Percentiles rank a stretch among this genome's conserved stretches.
Evolutionary conservation across 345 rosid genomes (phyloP).

Genomic region (Lepidium africanum): DNA sequence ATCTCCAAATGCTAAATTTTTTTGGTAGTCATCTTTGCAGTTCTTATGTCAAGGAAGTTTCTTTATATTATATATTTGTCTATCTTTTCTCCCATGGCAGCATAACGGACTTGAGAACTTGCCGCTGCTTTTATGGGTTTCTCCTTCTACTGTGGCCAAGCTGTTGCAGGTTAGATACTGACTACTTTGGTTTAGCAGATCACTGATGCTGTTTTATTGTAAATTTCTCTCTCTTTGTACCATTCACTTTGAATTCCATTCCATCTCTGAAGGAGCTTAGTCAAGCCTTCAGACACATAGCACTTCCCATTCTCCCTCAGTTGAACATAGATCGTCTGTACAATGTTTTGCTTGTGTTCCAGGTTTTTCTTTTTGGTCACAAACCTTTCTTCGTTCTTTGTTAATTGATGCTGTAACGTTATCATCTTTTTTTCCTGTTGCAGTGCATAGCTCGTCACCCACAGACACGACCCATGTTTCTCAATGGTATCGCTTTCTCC

Average conservation of each 20-base stretch:
- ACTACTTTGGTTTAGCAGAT: constrained; percentile 4
- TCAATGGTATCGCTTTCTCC: constrained; percentile 35
- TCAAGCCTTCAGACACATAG: constrained; percentile 3
- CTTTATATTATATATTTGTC: no score
- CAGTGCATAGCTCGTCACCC: constrained; percentile 46
- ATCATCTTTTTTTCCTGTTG: not conserved
- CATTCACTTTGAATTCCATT: not conserved
- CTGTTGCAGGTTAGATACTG: constrained; percentile 32
- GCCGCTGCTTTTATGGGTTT: constrained; percentile 40
- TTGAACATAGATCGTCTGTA: constrained; percentile 14
- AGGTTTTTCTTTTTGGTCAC: constrained; percentile 32
- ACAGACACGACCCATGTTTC: constrained; percentile 33
- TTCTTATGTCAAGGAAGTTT: no score
- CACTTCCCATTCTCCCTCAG: not conserved
- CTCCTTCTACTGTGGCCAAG: constrained; percentile 12
- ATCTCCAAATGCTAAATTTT: not conserved
- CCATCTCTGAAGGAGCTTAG: constrained; percentile 35
- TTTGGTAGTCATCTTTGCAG: not conserved
- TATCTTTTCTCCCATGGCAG: no score
- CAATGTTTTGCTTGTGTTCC: constrained; percentile 41
- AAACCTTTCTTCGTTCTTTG: not conserved
- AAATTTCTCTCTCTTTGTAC: not conserved
- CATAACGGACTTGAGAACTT: not conserved
- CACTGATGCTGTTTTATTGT: not conserved
- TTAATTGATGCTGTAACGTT: not conserved